These are phyloP conservation scores for Trichoderma erinaceum DNA, from an alignment of 495 filamentous ascomycete species.

Conservation along the genomic window DNA sequence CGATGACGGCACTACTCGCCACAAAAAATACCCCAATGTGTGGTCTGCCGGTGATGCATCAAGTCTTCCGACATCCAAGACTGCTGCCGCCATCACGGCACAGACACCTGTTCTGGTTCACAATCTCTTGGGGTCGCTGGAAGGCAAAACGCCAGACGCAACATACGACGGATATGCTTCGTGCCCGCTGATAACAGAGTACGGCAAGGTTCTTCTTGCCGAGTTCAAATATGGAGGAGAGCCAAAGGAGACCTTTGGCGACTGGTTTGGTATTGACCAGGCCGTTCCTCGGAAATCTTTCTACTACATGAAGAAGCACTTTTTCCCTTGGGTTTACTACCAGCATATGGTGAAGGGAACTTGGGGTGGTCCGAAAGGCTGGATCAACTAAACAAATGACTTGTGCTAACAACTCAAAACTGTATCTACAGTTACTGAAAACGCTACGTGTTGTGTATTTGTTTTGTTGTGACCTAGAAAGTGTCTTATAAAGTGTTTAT, in stretches of 20 bases:
- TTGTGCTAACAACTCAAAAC: neutral
- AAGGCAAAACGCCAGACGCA: slow-evolving; percentile 47
- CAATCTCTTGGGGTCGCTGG: slow-evolving; percentile 47
- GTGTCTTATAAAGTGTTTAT: too few species aligned
- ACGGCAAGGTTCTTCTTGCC: slow-evolving; percentile 60
- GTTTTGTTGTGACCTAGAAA: too few species aligned
- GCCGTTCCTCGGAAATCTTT: slow-evolving; percentile 47
- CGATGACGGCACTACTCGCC: slow-evolving; percentile 52
- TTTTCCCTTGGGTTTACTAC: slow-evolving; percentile 63
- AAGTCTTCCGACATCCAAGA: slow-evolving; percentile 62
- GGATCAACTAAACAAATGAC: slow-evolving; percentile 15
- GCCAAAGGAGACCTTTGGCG: slow-evolving; percentile 62
- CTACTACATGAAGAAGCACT: slow-evolving; percentile 65
- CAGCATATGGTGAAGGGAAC: slow-evolving; percentile 54
- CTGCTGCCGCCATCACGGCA: slow-evolving; percentile 58
- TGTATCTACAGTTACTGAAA: neutral
- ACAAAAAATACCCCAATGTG: slow-evolving; percentile 57
- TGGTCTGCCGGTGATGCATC: slow-evolving; percentile 67
- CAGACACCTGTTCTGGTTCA: slow-evolving; percentile 55
- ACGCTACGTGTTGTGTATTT: neutral
- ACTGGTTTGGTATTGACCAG: slow-evolving; percentile 53
- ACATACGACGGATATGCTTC: slow-evolving; percentile 64
- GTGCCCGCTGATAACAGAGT: slow-evolving; percentile 60
- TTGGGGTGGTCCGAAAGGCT: slow-evolving; percentile 59
- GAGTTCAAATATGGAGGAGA: slow-evolving; percentile 70